Base-by-base conservation (phyloP, 23 red algal genomes). In the Porphyridium purpureum region DNA sequence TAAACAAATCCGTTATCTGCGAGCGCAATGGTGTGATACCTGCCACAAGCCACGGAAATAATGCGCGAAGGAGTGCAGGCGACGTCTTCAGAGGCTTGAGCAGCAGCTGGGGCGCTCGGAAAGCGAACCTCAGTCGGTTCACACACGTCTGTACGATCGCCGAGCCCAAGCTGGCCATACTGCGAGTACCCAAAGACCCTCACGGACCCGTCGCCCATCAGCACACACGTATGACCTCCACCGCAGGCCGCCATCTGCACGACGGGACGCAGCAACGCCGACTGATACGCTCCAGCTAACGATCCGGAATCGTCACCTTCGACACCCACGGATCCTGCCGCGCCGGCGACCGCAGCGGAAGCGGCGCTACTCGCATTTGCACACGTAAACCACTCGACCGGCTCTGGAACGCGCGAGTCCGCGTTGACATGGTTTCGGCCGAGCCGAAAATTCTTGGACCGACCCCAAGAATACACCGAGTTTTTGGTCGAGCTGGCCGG, bases 131-230 rank as follows among this genome's bases (percentile, higher is more conserved):
- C 62, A 48, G 81, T 61, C 8, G 69, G 47, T 27, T 64, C 60
- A 52, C 64, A 52, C 69, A 66, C 66, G 41, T 86, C 81, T 17
- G 59, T 56, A 36, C 81, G 81, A 75, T 76, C 81, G 14, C 90
- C 90, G 21, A 86, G 51, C 5, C 90, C 90, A 3, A 98, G 72
- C 58, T 98, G 90, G 4, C 90, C 90, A 62, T 98, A 98, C 44
- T 84, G 79, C 24, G 61, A 62, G 66, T 98, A 83, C 0, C 90
- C 90, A 25, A 86, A 83, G 1, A 69, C 79, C 44, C 62, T 66
- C 25, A 98, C 55, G 8, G 55, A 33, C 44, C 78, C 64, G 34
- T 80, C 60, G 2, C 23, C 56, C 4, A 81, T 33, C 8, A 98
- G 57, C 5, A 98, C 62, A 6, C 66, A 56, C 40, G 90, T 98